phyloP scores from a whole-genome alignment of 2,329 filamentous ascomycete species.

The Trichoderma koningii region DNA sequence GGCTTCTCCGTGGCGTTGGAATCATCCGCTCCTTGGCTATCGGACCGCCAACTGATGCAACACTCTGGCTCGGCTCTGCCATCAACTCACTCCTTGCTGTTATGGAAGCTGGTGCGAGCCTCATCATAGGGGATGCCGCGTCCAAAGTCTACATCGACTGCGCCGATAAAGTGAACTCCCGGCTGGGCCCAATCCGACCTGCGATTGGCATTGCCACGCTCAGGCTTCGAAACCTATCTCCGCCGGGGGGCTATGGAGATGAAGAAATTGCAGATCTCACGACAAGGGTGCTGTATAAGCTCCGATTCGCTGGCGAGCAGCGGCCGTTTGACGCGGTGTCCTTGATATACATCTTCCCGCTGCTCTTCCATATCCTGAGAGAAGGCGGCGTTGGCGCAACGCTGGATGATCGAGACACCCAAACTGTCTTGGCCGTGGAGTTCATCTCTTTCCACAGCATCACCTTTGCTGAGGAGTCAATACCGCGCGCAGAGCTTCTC shows the following conservation, averaged over 20 bases:
- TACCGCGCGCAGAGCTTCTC: conserved; percentile 76
- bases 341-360: conserved; percentile 81
- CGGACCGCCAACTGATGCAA: conserved; percentile 86
- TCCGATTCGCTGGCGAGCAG: conserved; percentile 89
- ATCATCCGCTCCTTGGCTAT: conserved; percentile 80
- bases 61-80: conserved; percentile 83
- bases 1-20: conserved; percentile 78
- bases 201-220: conserved; percentile 89
- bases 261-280: conserved; percentile 84
- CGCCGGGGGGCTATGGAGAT: conserved; percentile 71
- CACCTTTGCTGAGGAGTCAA: conserved; percentile 70
- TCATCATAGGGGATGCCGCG: conserved; percentile 78
- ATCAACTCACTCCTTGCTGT: conserved; percentile 71
- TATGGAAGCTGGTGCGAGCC: conserved; percentile 77
- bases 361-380: conserved; percentile 76
- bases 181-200: conserved; percentile 73
- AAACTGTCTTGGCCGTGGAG: conserved; percentile 85
- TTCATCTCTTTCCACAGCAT: conserved; percentile 87
- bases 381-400: conserved; percentile 74
- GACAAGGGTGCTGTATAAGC: conserved; percentile 84
- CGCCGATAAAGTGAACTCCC: conserved; percentile 70
- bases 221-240: conserved; percentile 71
- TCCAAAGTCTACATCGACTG: conserved; percentile 78
- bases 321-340: conserved; percentile 89
- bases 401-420: conserved; percentile 81